Percentiles rank a stretch among this genome's conserved stretches.
phyloP scores from a whole-genome alignment of 352 stramenopile genomes.

The Pythium sp. region DNA sequence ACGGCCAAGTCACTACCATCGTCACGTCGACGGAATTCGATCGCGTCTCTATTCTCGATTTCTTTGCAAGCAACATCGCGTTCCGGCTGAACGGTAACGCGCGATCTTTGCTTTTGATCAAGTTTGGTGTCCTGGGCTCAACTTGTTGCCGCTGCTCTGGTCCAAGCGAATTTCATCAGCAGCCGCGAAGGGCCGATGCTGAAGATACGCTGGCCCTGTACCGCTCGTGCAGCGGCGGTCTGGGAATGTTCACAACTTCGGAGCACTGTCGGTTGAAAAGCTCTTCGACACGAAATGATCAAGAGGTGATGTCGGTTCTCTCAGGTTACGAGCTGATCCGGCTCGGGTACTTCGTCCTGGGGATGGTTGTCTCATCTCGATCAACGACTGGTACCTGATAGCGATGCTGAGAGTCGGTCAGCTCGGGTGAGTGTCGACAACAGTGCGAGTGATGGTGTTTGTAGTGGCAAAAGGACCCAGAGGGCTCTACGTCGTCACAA shows the following conservation, averaged over 20 bases:
- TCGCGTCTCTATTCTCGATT: conserved; percentile 15
- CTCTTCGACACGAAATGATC: too few species aligned
- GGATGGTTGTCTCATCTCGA: neutral
- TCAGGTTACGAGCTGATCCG: neutral
- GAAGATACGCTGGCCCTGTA: neutral
- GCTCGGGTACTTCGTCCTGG: neutral
- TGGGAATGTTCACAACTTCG: neutral
- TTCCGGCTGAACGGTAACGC: neutral
- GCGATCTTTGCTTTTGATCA: neutral
- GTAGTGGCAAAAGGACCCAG: too few species aligned
- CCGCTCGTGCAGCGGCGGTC: neutral
- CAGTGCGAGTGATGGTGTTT: neutral
- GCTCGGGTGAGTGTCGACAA: neutral
- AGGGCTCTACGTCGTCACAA: neutral
- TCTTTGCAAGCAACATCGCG: neutral
- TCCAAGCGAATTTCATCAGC: neutral
- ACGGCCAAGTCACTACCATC: conserved; percentile 29
- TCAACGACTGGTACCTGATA: neutral
- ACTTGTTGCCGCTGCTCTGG: neutral
- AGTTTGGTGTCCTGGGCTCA: neutral
- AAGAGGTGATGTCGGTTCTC: neutral
- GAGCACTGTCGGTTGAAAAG: too few species aligned
- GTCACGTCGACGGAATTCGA: conserved; percentile 29
- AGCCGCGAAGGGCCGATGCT: neutral
- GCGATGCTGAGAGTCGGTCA: neutral